These are phyloP conservation scores for Pythium guiyangense DNA, from an alignment of 352 stramenopile species.

Conservation along the genomic window DNA sequence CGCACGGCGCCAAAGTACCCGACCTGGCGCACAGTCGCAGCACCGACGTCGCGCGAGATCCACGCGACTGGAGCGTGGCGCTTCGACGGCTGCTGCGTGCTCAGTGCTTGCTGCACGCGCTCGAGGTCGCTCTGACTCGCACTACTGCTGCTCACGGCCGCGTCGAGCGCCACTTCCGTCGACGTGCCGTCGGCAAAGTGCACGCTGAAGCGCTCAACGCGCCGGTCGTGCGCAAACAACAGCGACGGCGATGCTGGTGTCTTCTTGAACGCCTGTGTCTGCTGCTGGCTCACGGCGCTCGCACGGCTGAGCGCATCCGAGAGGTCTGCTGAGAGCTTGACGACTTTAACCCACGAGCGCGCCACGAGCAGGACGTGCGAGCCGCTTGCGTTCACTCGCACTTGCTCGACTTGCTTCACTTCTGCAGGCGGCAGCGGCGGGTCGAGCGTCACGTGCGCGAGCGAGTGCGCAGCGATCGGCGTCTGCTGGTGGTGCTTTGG, in stretches of 20 bases:
- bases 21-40: conserved; percentile 40
- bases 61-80: conserved; percentile 19
- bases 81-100: conserved; percentile 14
- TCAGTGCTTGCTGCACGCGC: conserved; percentile 19
- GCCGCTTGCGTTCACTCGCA: conserved; percentile 52
- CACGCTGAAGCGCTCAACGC: conserved; percentile 32
- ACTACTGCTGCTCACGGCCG: conserved; percentile 6
- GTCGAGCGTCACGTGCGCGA: conserved; percentile 57
- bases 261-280: background rate
- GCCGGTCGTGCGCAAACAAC: background rate
- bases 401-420: conserved; percentile 42
- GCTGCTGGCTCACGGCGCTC: conserved; percentile 4
- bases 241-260: background rate
- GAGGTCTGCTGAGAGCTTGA: conserved; percentile 32
- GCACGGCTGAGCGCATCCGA: conserved; percentile 5
- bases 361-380: conserved; percentile 51
- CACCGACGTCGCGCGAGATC: conserved; percentile 52
- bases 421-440: conserved; percentile 46
- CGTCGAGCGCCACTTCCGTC: conserved; percentile 19
- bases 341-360: conserved; percentile 55
- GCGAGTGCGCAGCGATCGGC: background rate
- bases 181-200: conserved; percentile 40
- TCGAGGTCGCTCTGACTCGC: conserved; percentile 18
- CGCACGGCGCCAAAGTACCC: conserved; percentile 53
- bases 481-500: background rate